These are phyloP conservation scores for Salix brachista DNA, from an alignment of 345 rosid species.

Conservation along the genomic window DNA sequence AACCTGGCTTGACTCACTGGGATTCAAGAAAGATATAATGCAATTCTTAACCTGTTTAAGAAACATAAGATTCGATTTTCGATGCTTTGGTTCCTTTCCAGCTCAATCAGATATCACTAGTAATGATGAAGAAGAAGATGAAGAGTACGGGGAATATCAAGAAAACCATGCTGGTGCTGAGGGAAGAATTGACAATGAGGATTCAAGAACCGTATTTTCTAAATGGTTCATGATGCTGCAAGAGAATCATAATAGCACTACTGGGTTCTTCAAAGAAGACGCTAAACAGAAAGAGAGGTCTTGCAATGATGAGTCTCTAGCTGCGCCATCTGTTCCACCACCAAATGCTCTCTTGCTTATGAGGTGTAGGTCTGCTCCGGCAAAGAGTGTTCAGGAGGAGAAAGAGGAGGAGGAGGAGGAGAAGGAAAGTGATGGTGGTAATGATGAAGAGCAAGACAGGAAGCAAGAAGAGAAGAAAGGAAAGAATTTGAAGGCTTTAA, in stretches of 20 bases:
- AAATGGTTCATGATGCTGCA: slow-evolving; percentile 77
- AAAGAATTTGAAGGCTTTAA: slow-evolving; percentile 39
- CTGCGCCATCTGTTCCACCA: slow-evolving; percentile 53
- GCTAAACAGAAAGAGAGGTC: slow-evolving; percentile 14
- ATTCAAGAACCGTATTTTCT: slow-evolving; percentile 59
- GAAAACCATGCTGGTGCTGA: slow-evolving; percentile 13
- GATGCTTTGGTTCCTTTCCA: slow-evolving; percentile 70
- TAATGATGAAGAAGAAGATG: slow-evolving; percentile 43
- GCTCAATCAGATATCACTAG: slow-evolving; percentile 31
- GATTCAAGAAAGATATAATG: slow-evolving; percentile 65
- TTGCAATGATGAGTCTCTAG: background rate
- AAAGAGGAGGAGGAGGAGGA: slow-evolving; percentile 24
- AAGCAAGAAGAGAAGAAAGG: slow-evolving; percentile 13
- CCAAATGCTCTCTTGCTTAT: slow-evolving; percentile 72
- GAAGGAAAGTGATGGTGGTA: slow-evolving; percentile 15
- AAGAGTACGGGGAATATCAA: slow-evolving; percentile 32
- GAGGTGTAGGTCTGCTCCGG: slow-evolving; percentile 87
- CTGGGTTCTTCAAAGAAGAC: slow-evolving; percentile 16
- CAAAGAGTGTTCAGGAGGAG: slow-evolving; percentile 48
- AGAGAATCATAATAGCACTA: slow-evolving; percentile 37
- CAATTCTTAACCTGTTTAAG: slow-evolving; percentile 70
- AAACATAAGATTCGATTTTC: slow-evolving; percentile 48
- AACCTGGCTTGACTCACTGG: slow-evolving; percentile 48
- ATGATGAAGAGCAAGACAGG: slow-evolving; percentile 13
- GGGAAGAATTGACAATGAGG: slow-evolving; percentile 14